Evolutionary conservation across 2,329 filamentous ascomycete genomes (phyloP).

Genomic region (Fusarium sp.): DNA sequence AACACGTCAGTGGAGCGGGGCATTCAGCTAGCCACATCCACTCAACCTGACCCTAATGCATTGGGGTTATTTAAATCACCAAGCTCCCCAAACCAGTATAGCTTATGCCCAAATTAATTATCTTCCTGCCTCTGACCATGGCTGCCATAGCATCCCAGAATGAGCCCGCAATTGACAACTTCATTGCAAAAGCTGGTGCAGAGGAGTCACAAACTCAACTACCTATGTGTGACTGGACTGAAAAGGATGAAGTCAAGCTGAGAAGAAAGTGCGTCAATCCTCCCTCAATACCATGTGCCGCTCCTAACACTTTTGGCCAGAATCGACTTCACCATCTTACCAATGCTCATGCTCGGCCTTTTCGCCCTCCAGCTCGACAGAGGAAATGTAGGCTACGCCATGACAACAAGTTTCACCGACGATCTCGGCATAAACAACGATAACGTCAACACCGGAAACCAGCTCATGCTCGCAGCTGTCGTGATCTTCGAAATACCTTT

Average conservation of each 20-base stretch:
- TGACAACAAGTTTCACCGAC: slow-evolving; percentile 6
- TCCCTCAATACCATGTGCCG: accelerated
- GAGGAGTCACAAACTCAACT: background rate
- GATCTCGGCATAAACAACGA: slow-evolving; percentile 7
- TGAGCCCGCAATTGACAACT: accelerated
- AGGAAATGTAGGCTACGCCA: slow-evolving; percentile 5
- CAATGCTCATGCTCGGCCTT: slow-evolving; percentile 5
- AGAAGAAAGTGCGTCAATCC: background rate
- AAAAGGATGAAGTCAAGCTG: background rate
- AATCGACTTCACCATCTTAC: background rate
- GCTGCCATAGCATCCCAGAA: accelerated
- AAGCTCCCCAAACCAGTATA: accelerated
- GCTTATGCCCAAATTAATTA: accelerated
- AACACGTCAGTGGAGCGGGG: background rate
- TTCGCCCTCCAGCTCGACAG: slow-evolving; percentile 1
- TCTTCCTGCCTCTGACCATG: accelerated
- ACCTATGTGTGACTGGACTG: background rate
- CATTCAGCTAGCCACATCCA: background rate
- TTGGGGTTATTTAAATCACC: background rate
- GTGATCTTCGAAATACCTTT: slow-evolving; percentile 1
- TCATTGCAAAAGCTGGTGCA: accelerated
- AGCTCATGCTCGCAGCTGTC: background rate
- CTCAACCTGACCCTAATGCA: accelerated
- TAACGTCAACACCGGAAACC: slow-evolving; percentile 10
- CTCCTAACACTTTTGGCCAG: background rate